phyloP scores from a whole-genome alignment of 768 basidiomycete species.

The Suillus luteus region DNA sequence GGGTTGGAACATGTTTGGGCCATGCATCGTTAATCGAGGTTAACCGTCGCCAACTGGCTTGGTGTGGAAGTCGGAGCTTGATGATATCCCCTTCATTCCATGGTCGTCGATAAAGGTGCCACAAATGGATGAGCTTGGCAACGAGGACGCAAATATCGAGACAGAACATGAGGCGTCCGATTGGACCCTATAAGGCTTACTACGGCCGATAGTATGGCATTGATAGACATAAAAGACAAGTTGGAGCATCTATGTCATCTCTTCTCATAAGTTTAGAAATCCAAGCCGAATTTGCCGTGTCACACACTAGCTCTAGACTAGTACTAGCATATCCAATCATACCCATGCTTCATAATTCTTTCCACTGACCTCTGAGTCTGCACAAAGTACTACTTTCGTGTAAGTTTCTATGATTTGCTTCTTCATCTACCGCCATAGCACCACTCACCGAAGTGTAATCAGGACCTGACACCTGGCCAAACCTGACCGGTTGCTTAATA shows the following conservation, averaged over 20 bases:
- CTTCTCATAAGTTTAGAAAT: constrained; percentile 11
- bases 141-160: background rate
- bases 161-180: background rate
- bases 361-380: constrained; percentile 1
- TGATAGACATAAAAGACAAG: constrained; percentile 7
- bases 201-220: background rate
- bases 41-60: background rate
- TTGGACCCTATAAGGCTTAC: background rate
- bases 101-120: background rate
- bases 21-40: background rate
- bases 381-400: constrained; percentile 1
- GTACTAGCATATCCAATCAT: background rate
- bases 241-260: background rate
- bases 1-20: background rate
- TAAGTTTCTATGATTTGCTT: background rate
- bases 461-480: constrained; percentile 25
- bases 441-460: background rate
- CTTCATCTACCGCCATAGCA: background rate
- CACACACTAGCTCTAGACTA: background rate
- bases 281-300: constrained; percentile 6
- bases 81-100: background rate
- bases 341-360: constrained; percentile 2
- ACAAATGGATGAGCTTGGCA: background rate
- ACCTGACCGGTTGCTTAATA: constrained; percentile 16
- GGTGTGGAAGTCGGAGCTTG: background rate